Evolutionary conservation across 768 basidiomycete genomes (phyloP).

Genomic region (Suillus spraguei): DNA sequence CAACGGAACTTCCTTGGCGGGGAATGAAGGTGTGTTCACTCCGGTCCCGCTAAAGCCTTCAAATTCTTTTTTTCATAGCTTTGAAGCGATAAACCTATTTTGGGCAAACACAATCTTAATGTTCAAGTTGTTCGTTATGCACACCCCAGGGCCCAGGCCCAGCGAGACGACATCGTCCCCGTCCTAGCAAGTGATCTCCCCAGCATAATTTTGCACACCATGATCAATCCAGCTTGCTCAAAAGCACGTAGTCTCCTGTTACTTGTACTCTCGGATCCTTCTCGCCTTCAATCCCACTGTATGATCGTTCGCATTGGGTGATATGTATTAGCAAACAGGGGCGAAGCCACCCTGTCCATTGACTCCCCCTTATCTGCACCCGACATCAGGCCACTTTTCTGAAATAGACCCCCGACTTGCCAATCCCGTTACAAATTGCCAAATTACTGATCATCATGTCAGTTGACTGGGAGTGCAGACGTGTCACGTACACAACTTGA

Average conservation of each 20-base stretch:
- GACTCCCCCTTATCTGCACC: background rate
- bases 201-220: background rate
- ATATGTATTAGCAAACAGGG: conserved; percentile 2
- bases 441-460: background rate
- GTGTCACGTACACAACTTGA: background rate
- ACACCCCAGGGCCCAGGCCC: background rate
- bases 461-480: background rate
- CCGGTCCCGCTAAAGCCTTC: background rate
- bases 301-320: background rate
- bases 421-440: background rate
- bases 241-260: background rate
- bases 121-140: background rate
- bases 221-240: background rate
- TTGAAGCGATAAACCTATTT: background rate
- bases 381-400: background rate
- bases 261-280: background rate
- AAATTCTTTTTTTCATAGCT: background rate
- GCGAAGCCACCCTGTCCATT: background rate
- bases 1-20: background rate
- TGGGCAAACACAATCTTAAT: background rate
- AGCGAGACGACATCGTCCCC: background rate
- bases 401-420: background rate
- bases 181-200: too few relatives aligned
- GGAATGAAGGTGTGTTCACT: background rate
- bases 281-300: background rate